A percentile compares a stretch with the other conserved stretches of the same genome.
Conservation (phyloP, 1,139 yeast species). For the Saccharomyces uvarum region DNA sequence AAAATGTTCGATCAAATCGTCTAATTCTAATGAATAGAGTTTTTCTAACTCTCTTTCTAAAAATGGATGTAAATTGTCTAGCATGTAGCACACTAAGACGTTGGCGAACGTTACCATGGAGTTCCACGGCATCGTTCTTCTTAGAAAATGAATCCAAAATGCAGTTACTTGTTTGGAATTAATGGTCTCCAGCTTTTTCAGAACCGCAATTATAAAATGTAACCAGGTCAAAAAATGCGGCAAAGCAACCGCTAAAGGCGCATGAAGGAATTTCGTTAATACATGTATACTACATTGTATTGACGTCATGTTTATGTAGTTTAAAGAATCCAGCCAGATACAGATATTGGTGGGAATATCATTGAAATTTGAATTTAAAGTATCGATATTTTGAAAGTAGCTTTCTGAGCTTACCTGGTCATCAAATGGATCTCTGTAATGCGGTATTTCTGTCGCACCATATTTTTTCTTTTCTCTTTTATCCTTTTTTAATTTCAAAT, state of each 20-base stretch:
- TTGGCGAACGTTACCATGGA: slow-evolving; percentile 55
- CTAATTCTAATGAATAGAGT: slow-evolving; percentile 17
- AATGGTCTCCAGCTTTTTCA: slow-evolving; percentile 43
- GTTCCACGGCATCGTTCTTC: slow-evolving; percentile 60
- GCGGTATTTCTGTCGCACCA: not conserved
- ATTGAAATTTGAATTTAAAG: slow-evolving; percentile 12
- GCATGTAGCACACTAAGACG: slow-evolving; percentile 31
- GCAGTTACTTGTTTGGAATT: slow-evolving; percentile 16
- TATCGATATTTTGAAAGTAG: slow-evolving; percentile 26
- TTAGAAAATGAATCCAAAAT: slow-evolving; percentile 45
- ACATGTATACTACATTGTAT: slow-evolving; percentile 60
- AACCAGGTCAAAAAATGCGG: slow-evolving; percentile 68
- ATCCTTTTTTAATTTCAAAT: slow-evolving; percentile 60
- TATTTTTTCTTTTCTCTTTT: slow-evolving; percentile 60
- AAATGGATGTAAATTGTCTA: slow-evolving; percentile 21
- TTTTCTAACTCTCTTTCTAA: slow-evolving; percentile 20
- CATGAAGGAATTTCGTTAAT: slow-evolving; percentile 54
- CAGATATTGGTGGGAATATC: slow-evolving; percentile 24
- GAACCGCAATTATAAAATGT: slow-evolving; percentile 56
- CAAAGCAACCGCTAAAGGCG: slow-evolving; percentile 63
- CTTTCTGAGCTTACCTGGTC: slow-evolving; percentile 40
- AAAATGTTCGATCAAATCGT: slow-evolving; percentile 38
- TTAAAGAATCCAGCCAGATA: slow-evolving; percentile 55
- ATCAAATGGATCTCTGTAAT: not conserved
- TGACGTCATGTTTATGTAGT: slow-evolving; percentile 54